Percentiles rank a stretch among this genome's conserved stretches.
phyloP scores from a whole-genome alignment of 768 basidiomycete species.

The Agrocybe praecox region DNA sequence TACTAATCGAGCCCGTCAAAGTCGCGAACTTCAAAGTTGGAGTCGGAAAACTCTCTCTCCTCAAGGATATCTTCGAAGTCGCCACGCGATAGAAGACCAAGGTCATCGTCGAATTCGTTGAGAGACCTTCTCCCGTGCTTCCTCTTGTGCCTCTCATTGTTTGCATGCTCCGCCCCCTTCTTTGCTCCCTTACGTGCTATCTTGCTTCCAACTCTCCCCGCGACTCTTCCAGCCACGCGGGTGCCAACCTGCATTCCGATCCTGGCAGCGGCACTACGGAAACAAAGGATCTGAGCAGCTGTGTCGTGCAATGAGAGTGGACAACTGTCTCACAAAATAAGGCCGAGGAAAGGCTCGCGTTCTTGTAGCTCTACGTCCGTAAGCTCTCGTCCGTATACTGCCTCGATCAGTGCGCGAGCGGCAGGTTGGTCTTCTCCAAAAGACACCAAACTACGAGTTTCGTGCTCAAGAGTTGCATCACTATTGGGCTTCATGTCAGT shows the following conservation, averaged over 20 bases:
- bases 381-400: slow-evolving; percentile 6
- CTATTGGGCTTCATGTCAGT: too few species aligned
- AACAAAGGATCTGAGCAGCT: not conserved
- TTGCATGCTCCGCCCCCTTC: not conserved
- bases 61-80: not conserved
- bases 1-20: slow-evolving; percentile 6
- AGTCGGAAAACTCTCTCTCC: not conserved
- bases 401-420: not conserved
- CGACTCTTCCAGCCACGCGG: not conserved
- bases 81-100: not conserved
- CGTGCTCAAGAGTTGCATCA: not conserved
- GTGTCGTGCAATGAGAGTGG: not conserved
- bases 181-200: not conserved
- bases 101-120: not conserved
- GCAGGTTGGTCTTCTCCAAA: not conserved
- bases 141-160: not conserved
- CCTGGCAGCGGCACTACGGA: not conserved
- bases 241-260: slow-evolving; percentile 2
- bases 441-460: not conserved
- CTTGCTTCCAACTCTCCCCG: not conserved
- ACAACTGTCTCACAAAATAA: slow-evolving; percentile 1
- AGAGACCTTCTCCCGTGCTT: slow-evolving; percentile 1
- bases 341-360: slow-evolving; percentile 4
- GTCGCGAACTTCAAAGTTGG: not conserved
- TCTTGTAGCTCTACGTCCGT: slow-evolving; percentile 6